A percentile compares a stretch with the other conserved stretches of the same genome.
These are phyloP conservation scores for Neurospora africana DNA, from an alignment of 495 filamentous ascomycete genomes.

Conservation along the genomic window DNA sequence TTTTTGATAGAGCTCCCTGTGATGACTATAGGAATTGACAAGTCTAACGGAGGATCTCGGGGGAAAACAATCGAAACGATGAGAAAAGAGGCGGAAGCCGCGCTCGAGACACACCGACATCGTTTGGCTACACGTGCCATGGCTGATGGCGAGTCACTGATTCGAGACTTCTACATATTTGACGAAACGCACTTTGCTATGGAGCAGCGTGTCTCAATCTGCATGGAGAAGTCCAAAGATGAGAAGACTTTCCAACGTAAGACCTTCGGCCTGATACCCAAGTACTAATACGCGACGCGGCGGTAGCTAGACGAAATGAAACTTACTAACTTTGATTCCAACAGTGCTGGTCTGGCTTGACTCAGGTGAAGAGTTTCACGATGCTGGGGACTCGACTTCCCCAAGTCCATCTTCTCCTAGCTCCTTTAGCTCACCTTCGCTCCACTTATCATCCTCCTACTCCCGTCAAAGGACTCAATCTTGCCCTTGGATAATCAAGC, in stretches of 20 bases:
- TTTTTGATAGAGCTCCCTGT: background rate
- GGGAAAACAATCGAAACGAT: background rate
- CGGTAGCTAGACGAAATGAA: background rate
- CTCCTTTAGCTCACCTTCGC: background rate
- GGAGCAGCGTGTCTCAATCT: conserved; percentile 20
- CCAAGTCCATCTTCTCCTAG: background rate
- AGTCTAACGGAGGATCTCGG: background rate
- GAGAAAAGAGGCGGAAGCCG: background rate
- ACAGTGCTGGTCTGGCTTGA: background rate
- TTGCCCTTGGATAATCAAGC: background rate
- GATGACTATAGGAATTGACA: background rate
- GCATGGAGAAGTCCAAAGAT: conserved; percentile 2
- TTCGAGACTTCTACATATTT: conserved; percentile 11
- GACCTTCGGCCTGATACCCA: background rate
- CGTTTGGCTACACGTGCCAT: background rate
- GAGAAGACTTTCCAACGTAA: conserved; percentile 2
- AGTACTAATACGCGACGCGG: background rate
- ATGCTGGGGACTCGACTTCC: background rate
- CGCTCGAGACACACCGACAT: background rate
- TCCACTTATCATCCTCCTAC: background rate
- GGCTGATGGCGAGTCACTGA: conserved; percentile 19
- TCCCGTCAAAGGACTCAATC: background rate
- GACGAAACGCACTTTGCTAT: conserved; percentile 13
- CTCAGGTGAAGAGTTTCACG: background rate
- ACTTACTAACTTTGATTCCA: background rate